Conservation (phyloP, 306 rosid species). For the Citrullus amarus region DNA sequence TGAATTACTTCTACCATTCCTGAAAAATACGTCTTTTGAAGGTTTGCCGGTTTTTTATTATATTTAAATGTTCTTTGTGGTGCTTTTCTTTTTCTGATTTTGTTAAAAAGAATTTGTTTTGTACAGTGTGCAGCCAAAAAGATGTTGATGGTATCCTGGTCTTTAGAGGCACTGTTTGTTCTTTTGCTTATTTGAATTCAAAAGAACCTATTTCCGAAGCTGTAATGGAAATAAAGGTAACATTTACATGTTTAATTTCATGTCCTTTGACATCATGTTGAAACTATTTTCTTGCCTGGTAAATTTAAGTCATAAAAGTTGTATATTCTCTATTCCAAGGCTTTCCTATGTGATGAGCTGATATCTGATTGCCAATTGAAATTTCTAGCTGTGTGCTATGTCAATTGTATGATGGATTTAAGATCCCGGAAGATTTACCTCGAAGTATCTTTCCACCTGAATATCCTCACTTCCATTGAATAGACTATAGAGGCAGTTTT, state of each 20-base stretch:
- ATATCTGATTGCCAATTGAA: not conserved
- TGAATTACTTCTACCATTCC: slow-evolving; percentile 65
- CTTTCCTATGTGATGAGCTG: not conserved
- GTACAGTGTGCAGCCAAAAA: slow-evolving; percentile 60
- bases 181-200: slow-evolving; percentile 65
- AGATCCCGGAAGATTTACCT: too few species aligned
- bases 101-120: not conserved
- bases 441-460: too few species aligned
- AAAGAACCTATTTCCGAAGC: slow-evolving; percentile 77
- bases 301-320: not conserved
- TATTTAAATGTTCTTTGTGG: not conserved
- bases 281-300: not conserved
- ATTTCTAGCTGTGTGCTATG: not conserved
- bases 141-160: slow-evolving; percentile 54
- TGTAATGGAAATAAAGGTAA: slow-evolving; percentile 65
- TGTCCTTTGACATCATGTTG: not conserved
- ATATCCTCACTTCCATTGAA: too few species aligned
- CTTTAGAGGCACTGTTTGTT: slow-evolving; percentile 62
- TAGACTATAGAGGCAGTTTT: too few species aligned
- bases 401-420: not conserved
- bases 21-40: slow-evolving; percentile 29
- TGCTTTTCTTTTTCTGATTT: not conserved
- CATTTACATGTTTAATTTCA: not conserved
- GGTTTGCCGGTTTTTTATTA: slow-evolving; percentile 23
- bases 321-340: not conserved